Base-by-base conservation (phyloP, 75 land plant species). In the Cryptomeria japonica region DNA sequence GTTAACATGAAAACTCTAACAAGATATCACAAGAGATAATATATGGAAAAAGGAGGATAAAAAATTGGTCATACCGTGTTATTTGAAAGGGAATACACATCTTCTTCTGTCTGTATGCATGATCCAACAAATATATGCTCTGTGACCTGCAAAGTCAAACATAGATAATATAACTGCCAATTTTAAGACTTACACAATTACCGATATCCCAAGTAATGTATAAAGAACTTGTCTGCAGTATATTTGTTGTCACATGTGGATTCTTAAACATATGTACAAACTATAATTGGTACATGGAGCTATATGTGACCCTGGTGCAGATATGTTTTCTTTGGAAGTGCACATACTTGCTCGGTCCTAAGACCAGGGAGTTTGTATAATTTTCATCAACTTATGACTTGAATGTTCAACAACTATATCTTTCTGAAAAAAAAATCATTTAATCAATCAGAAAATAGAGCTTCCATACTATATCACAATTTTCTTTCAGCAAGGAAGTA, bases 111-210 rank as follows among this genome's bases (percentile, higher is more conserved):
- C 88, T 98, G 99, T 87, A 98, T 89, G 89, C 99, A 98, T 79
- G 99, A 98, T 19, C 99, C 99, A 56, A 97, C 95, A 90, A 89
- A 95, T 87, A 98, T 94, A 68, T 98, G 93, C 46, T 95, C 99
- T 47, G 97, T 98, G 13, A 97, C 92, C 99, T 98, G 90, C 87
- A 93, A 83, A 32, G 42, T n/a, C 34, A 46, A 49, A 82, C 85
- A 75, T 6, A 64, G n/a, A 75, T 75, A 34, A 75, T 34, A 75
- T 32, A 75, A 34, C 37, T 2, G 38, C 16, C 37, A 32, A 16
- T 64, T 75, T 32, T 32, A 75, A 14, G 77, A 75, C 77, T 70
- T 28, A 3, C 0, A 22, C 11, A 75, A 75, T 75, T 22, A 75
- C 34, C n/a, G 16, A 34, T 11, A 75, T 75, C 77, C 37, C 37